Percentiles rank a stretch among this genome's conserved stretches.
Conservation (phyloP, 768 basidiomycete species). For the Tylopilus felleus region DNA sequence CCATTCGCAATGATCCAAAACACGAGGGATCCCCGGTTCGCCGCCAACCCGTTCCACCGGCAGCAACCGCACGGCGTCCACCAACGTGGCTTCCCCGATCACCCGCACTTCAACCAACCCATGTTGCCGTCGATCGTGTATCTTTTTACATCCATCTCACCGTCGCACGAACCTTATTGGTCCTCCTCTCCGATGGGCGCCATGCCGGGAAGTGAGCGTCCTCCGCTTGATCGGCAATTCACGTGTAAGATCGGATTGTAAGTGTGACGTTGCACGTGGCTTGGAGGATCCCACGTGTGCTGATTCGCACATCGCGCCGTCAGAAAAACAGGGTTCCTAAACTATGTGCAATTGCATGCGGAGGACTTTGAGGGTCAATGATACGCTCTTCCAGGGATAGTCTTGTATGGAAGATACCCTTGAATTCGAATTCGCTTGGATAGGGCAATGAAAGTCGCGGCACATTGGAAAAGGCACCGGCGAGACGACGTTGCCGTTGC, state of each 20-base stretch:
- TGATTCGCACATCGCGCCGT: constrained; percentile 1
- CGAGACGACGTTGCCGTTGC: background rate
- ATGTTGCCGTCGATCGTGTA: constrained; percentile 39
- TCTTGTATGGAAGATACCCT: constrained; percentile 1
- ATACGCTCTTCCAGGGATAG: background rate
- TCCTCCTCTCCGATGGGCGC: constrained; percentile 33
- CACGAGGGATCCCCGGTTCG: constrained; percentile 3
- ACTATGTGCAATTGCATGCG: constrained; percentile 37
- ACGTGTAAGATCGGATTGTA: constrained; percentile 30
- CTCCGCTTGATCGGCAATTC: constrained; percentile 27
- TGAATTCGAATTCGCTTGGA: background rate
- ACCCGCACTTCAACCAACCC: constrained; percentile 21
- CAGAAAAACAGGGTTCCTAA: constrained; percentile 37
- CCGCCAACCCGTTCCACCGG: constrained; percentile 7
- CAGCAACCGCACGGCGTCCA: constrained; percentile 15
- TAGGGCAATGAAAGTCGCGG: background rate
- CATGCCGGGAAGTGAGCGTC: constrained; percentile 14
- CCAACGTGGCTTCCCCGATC: constrained; percentile 15
- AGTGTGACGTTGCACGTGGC: constrained; percentile 7
- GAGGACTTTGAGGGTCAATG: constrained; percentile 33
- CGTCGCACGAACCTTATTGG: constrained; percentile 38
- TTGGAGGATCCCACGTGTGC: background rate
- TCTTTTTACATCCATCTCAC: constrained; percentile 38
- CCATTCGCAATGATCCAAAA: constrained; percentile 17
- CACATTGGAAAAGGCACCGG: background rate